These are phyloP conservation scores for Lenwebbia sp. DNA, from an alignment of 345 rosid genomes.

Conservation along the genomic window DNA sequence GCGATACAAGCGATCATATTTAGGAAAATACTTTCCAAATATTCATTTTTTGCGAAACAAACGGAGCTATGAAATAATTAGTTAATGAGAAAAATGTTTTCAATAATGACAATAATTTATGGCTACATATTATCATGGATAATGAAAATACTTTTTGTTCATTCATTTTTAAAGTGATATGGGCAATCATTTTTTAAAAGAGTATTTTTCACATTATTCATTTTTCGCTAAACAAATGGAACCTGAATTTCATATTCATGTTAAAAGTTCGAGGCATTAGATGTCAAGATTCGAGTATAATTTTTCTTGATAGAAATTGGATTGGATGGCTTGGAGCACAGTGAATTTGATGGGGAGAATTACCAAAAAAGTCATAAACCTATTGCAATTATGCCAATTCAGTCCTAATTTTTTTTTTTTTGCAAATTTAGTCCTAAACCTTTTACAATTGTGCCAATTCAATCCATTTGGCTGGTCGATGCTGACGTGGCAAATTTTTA, in stretches of 20 bases:
- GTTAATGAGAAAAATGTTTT: neutral
- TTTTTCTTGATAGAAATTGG: neutral
- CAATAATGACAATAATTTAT: fast-evolving
- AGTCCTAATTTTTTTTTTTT: no score
- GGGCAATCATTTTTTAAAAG: neutral
- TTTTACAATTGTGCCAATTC: no score
- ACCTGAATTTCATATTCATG: neutral
- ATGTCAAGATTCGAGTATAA: neutral
- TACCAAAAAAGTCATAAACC: no score
- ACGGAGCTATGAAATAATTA: neutral
- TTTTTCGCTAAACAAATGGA: fast-evolving
- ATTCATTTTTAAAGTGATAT: neutral
- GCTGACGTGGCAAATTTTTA: no score
- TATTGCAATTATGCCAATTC: no score
- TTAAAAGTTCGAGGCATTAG: neutral
- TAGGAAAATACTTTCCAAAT: neutral
- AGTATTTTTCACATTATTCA: neutral
- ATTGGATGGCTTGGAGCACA: neutral
- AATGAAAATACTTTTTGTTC: neutral
- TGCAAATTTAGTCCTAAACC: no score
- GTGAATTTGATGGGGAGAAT: no score
- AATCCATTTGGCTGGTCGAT: no score
- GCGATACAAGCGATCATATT: neutral
- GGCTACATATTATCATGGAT: neutral
- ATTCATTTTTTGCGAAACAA: neutral